Base-by-base conservation (phyloP, 148 eudicot species). In the Tetragonia tetragonoides region DNA sequence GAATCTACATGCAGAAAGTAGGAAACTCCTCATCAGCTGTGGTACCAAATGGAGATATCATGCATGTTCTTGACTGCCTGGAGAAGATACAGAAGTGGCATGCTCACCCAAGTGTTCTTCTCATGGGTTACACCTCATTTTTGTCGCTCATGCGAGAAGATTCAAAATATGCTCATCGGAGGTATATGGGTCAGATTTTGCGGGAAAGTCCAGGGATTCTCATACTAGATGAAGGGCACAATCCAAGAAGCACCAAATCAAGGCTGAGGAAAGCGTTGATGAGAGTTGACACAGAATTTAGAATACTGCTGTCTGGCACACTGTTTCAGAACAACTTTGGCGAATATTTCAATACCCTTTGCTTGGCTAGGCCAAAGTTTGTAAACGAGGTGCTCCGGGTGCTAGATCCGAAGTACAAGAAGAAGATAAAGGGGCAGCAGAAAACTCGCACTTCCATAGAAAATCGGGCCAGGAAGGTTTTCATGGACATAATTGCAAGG, bases 81-180 rank as follows among this genome's bases (percentile, higher is more conserved):
- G 97, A 95, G 78, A 95, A 95, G 56, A 88, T 95, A 80, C 94
- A 95, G 39, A 89, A 84, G 72, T 95, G 99, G 99, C 96, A 93
- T 75, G 87, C 94, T 57, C 97, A 93, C 70, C 99, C 99, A 0
- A 95, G 99, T 81, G 87, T 95, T 67, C 97, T 95, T 53, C 90
- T 95, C 67, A 95, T 95, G 99, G 97, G 99, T 67, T 95, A 95
- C 85, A 91, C 99, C 37, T 95, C 97, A 2, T 95, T 95, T 73
- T 46, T 95, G 34, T 85, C 99, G 0, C 73, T 95, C 14, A 95
- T 93, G 73, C 82, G 97, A 66, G 99, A 95, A 61, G 97, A 91
- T 75, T 91, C 97, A 3, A 92, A 86, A 75, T 93, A 90, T 66
- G 93, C 93, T 6, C 93, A 95, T 76, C 80, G 97, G 37, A 82